Evolutionary conservation across 441 rosid species (phyloP), one percentile per base, ranked within the genome.

Genomic region (Pelargonium fulgidum): DNA sequence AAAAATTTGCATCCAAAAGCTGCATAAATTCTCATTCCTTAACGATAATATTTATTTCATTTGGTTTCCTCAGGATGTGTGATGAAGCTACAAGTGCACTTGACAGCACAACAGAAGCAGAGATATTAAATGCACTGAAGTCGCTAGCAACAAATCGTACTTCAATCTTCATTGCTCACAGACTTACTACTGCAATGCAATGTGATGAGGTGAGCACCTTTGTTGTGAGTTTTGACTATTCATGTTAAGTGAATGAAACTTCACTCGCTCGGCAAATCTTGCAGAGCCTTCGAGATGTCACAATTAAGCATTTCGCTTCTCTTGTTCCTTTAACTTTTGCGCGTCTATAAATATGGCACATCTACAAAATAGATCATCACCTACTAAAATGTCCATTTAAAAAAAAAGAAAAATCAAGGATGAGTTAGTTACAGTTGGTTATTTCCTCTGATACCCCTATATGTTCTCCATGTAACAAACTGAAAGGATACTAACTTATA

Each of bases 71-170:
- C 85, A 92, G 98, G 92, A 71, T 95, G 70, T 95, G 98, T 76
- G 99, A 95, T 80, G 99, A 92, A 84, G 99, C 97, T 76, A 92
- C 99, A 0, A 92, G 96, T 87, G 97, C 99, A 39, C 89, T 95
- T 64, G 99, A 95, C 79, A 95, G 98, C 84, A 92, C 99, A n/a
- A 94, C 99, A 14, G 98, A 95, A 80, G 97, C 99, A 62, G 96
- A 85, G 87, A 92, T 95, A 83, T 78, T 92, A 67, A 88, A 65
- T 77, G 97, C 99, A 54, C 77, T 95, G 73, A 95, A 83, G 80
- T 87, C 93, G 24, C 80, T 92, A 17, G 91, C 98, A 47, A 87
- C 68, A 76, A 86, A 92, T 68, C 86, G 97, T 64, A 95, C 99
- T 66, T 89, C 98, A 52, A 78, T 95, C 74, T 95, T 95, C 78